Base-by-base conservation (phyloP, 805 yeast genomes). In the Blastobotrys parvus region DNA sequence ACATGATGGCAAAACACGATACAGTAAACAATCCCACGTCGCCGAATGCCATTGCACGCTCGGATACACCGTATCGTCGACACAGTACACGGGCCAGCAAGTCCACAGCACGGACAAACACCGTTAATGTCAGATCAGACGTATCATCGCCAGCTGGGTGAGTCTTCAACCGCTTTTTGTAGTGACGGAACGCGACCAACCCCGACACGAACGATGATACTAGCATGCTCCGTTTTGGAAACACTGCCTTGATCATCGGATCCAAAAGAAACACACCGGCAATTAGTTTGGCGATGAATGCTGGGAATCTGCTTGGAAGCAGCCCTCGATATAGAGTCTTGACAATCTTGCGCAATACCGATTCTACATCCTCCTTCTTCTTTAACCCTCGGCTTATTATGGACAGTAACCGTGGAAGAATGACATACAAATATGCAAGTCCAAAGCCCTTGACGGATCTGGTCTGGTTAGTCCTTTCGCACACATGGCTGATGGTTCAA, bases 1-100 rank as follows among this genome's bases (percentile, higher is more conserved):
- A 58, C 62, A 59, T 58, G 16, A 59, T 54, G 15, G 53, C 46
- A 23, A 48, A 34, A 29, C 48, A 48, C 1, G 59, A 50, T 2
- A 45, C 42, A 10, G 44, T 37, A 42, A 52, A 53, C 5, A 52
- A 34, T 4, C 27, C 40, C 3, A 49, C 49, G 30, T 51, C 55
- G 2, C 30, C 19, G 18, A 36, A 34, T 2, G 29, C 49, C 6
- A 35, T 7, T 3, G 32, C 27, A 16, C 15, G 5, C 36, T 20
- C 15, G 20, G 34, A 21, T 21, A 29, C 30, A 13, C 17, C 17
- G 11, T 33, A 4, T 10, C 10, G 13, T 19, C 33, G n/a, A 10
- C 27, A n/a, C n/a, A 13, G 27, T 16, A 22, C n/a, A 5, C 51
- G 42, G n/a, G 45, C 34, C 17, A 47, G 22, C 31, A 45, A 10